phyloP scores from a whole-genome alignment of 2,329 filamentous ascomycete genomes.

The Nothomitra cinnamomea region DNA sequence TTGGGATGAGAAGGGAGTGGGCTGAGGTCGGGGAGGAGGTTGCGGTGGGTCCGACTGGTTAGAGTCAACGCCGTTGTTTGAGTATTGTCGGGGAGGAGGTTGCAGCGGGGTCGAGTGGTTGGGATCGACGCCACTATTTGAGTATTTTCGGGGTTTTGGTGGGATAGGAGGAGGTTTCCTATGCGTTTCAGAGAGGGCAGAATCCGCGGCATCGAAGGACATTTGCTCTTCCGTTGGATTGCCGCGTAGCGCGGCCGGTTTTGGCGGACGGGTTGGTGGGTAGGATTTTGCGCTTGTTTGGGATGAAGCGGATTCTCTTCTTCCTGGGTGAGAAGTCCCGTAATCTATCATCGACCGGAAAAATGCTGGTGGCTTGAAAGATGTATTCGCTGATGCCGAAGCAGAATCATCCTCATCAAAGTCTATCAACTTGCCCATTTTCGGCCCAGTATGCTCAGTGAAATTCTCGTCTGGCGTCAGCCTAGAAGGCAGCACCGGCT shows the following conservation, averaged over 20 bases:
- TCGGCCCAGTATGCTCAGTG: constrained; percentile 20
- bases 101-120: neutral
- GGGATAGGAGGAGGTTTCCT: constrained; percentile 7
- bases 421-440: constrained; percentile 43
- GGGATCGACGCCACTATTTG: neutral
- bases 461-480: neutral
- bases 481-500: neutral
- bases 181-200: neutral
- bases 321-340: constrained; percentile 12
- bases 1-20: too few relatives aligned
- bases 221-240: constrained; percentile 18
- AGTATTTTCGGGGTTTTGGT: constrained; percentile 12
- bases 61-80: too few relatives aligned
- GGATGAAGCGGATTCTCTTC: constrained; percentile 6
- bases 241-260: constrained; percentile 38
- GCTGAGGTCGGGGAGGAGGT: too few relatives aligned
- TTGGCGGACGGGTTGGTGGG: constrained; percentile 39
- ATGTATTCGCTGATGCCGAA: constrained; percentile 15
- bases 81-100: too few relatives aligned
- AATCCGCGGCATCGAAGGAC: constrained; percentile 4
- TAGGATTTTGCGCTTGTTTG: constrained; percentile 13
- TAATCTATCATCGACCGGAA: constrained; percentile 15
- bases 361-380: constrained; percentile 14
- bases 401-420: constrained; percentile 24
- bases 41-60: too few relatives aligned